Conservation (phyloP, 257 asterid genomes). For the Galeopsis tetrahit region DNA sequence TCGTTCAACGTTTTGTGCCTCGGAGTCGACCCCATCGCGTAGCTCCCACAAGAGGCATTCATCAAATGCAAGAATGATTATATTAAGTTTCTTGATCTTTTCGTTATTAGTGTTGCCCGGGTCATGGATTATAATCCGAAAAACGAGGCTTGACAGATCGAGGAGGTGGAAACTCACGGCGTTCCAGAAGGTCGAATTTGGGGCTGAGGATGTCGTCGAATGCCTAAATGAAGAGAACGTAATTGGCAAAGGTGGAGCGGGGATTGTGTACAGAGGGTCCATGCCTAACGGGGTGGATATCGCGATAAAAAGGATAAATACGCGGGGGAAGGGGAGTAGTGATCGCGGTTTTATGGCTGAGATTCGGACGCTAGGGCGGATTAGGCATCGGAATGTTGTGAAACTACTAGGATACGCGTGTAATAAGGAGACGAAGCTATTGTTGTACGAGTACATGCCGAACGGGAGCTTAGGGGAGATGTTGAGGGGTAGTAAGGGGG, state of each 20-base stretch:
- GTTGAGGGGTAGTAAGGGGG: constrained; percentile 70
- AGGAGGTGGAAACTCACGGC: constrained; percentile 75
- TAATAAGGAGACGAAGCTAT: constrained; percentile 61
- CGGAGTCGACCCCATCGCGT: constrained; percentile 29
- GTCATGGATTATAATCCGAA: constrained; percentile 35
- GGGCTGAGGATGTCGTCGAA: constrained; percentile 56
- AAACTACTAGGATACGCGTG: constrained; percentile 68
- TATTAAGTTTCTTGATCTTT: constrained; percentile 28
- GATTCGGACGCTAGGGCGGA: constrained; percentile 72
- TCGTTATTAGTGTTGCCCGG: constrained; percentile 29
- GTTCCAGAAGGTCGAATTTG: constrained; percentile 68
- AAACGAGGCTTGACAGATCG: constrained; percentile 40
- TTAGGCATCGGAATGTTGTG: constrained; percentile 76
- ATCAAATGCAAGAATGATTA: constrained; percentile 34
- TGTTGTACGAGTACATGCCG: constrained; percentile 81
- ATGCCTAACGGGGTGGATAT: constrained; percentile 68
- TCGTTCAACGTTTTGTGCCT: constrained; percentile 32
- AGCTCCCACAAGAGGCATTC: constrained; percentile 15
- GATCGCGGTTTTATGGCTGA: constrained; percentile 77
- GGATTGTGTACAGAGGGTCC: constrained; percentile 74
- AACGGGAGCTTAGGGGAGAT: constrained; percentile 86
- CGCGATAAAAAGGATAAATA: constrained; percentile 60
- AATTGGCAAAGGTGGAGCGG: constrained; percentile 93
- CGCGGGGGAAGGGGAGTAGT: constrained; percentile 43
- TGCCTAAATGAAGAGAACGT: constrained; percentile 79